Base-by-base conservation (phyloP, 2,329 filamentous ascomycete species). In the Ramularia collo-cygni region DNA sequence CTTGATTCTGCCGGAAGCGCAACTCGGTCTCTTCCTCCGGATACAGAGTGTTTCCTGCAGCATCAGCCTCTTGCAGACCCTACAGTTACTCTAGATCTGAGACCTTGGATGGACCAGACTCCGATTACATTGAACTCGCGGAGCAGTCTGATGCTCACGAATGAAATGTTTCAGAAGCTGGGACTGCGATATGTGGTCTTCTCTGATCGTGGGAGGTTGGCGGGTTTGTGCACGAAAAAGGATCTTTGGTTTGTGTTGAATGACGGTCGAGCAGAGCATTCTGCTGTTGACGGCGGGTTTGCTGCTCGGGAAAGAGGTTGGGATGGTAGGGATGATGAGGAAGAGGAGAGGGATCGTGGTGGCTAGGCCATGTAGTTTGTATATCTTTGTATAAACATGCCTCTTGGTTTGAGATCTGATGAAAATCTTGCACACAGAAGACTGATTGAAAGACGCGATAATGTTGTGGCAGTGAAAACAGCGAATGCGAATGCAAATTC, bases 81-180 rank as follows among this genome's bases (percentile, higher is more conserved):
- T 1, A 70, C 75, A 14, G 74, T 78, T 12, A 88, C 83, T 1
- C 77, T 98, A 28, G 92, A 98, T 64, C 74, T 98, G 8, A 74
- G 90, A 6, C 89, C 89, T 2, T 98, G 92, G 92, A 95, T 98
- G 88, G 92, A 98, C 63, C 90, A 95, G 63, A 98, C 92, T 0
- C 92, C 92, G 1, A 84, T 98, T 33, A 96, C 92, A 1, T 72
- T 96, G 13, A 85, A 87, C 29, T 80, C 79, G 15, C 77, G 80
- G 47, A 80, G 81, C 12, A 82, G 74, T 43, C 78, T 98, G 44
- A 81, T 89, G 59, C 75, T 96, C n/a, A 86, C 85, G 3, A 81
- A 93, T 16, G 81, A 77, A 42, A 93, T 98, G 74, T 96, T 98
- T 65, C 88, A 95, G 67, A 90, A 90, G 60, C 76, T 98, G 7